phyloP scores from a whole-genome alignment of 371 early-diverging fungal genomes.

The Parasitella parasitica region DNA sequence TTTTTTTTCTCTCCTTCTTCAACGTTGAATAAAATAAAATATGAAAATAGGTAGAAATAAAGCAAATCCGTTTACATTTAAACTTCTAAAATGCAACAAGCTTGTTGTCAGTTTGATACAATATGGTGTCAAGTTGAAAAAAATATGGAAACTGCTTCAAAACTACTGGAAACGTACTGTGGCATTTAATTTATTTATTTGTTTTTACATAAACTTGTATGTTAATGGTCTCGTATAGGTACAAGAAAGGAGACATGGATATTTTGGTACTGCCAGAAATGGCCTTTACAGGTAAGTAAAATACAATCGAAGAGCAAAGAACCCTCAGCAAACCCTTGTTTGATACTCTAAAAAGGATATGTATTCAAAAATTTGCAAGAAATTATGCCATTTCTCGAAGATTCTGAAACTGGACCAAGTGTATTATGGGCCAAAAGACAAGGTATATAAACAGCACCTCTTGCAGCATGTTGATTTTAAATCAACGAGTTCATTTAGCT shows the following conservation, averaged over 20 bases:
- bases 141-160: conserved; percentile 33
- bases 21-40: not conserved
- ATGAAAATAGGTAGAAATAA: conserved; percentile 16
- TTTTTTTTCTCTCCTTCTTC: not conserved
- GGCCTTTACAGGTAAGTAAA: conserved; percentile 66
- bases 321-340: not conserved
- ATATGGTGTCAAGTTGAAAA: conserved; percentile 32
- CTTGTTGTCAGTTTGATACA: conserved; percentile 50
- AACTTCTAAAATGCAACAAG: conserved; percentile 9
- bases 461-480: not conserved
- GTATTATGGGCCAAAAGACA: conserved; percentile 64
- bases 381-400: conserved; percentile 59
- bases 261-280: conserved; percentile 75
- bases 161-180: conserved; percentile 29
- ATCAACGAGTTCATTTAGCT: conserved; percentile 29
- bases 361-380: conserved; percentile 56
- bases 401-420: conserved; percentile 55
- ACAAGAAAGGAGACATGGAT: conserved; percentile 59
- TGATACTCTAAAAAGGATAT: conserved; percentile 49
- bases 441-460: conserved; percentile 30
- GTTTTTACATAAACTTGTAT: not conserved
- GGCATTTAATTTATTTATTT: not conserved
- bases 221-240: conserved; percentile 23
- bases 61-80: no score
- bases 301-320: not conserved